phyloP scores from a whole-genome alignment of 2,329 filamentous ascomycete species.

The Ceratocystis cacaofunesta region DNA sequence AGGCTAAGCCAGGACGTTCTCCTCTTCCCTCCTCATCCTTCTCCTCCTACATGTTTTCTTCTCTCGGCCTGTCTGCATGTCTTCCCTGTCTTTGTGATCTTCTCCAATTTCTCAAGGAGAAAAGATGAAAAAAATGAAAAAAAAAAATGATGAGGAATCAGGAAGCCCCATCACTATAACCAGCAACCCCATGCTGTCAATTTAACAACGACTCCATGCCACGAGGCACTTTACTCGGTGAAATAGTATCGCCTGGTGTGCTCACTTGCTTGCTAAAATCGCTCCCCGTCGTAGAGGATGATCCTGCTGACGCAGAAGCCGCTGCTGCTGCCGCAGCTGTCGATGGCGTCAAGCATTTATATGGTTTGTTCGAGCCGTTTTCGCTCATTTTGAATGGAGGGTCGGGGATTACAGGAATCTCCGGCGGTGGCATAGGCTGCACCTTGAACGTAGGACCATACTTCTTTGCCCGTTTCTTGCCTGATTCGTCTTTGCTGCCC shows the following conservation, averaged over 20 bases:
- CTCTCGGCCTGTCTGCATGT: background rate
- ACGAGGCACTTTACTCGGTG: constrained; percentile 29
- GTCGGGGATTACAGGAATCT: constrained; percentile 15
- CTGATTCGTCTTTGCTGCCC: constrained; percentile 12
- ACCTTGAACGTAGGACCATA: constrained; percentile 17
- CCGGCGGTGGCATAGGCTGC: constrained; percentile 15
- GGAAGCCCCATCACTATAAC: background rate
- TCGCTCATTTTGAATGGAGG: constrained; percentile 17
- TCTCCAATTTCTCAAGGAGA: background rate
- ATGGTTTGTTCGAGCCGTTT: constrained; percentile 16
- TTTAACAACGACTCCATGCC: constrained; percentile 23
- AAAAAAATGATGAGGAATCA: background rate
- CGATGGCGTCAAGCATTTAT: constrained; percentile 14
- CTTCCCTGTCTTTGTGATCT: background rate
- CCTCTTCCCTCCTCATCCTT: background rate
- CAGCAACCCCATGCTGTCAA: background rate
- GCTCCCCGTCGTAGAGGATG: background rate
- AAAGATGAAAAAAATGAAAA: background rate
- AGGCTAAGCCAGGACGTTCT: background rate
- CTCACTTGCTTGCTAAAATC: background rate
- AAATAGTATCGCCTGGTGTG: constrained; percentile 26
- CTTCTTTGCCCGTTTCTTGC: constrained; percentile 16
- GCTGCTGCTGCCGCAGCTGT: constrained; percentile 2
- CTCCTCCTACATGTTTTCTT: background rate
- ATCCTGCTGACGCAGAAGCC: background rate